Evolutionary conservation across 2,329 filamentous ascomycete genomes (phyloP), one percentile per base, ranked within the genome.

Genomic region (Ascochyta rabiei): DNA sequence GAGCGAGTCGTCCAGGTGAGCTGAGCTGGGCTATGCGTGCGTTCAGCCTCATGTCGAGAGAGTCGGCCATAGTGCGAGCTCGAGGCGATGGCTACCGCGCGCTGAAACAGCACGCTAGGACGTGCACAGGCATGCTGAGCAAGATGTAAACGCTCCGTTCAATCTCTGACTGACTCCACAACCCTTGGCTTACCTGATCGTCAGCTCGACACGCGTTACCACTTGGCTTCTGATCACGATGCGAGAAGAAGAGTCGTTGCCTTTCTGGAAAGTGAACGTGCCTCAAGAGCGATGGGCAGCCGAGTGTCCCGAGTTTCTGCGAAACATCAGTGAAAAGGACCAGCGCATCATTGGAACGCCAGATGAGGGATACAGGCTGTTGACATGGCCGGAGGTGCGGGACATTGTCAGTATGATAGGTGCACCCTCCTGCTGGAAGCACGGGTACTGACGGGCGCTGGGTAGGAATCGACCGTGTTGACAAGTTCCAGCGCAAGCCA

Each of bases 211-310:
- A 43, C 48, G 40, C 48, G 40, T 56, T 35, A 43, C 30, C 35
- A 49, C 16, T 40, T 41, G 30, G 45, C 26, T 21, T 39, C 45
- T 39, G 48, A 45, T 35, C 52, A 56, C 13, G 19, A 69, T 71
- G 69, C 62, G 64, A 28, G 60, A 67, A 63, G 57, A 71, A 52
- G 66, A 69, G 40, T 47, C 64, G 31, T 59, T 82, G 21, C 87
- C 89, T 0, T 96, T 89, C 79, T 96, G 92, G 92, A 88, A 93
- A 59, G 82, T 89, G 75, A 96, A 96, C 73, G 78, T 96, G 15
- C 86, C 89, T 0, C 75, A 78, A 31, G 72, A 80, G 23, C 76
- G 88, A 59, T 85, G 87, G 71, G 85, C 87, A 0, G 64, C 75
- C 2, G 80, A 86, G 48, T 96, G 92, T 68, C 93, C 93, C 0